Evolutionary conservation across 2,329 filamentous ascomycete genomes (phyloP), one percentile per base, ranked within the genome.

Genomic region (Fusarium sp.): DNA sequence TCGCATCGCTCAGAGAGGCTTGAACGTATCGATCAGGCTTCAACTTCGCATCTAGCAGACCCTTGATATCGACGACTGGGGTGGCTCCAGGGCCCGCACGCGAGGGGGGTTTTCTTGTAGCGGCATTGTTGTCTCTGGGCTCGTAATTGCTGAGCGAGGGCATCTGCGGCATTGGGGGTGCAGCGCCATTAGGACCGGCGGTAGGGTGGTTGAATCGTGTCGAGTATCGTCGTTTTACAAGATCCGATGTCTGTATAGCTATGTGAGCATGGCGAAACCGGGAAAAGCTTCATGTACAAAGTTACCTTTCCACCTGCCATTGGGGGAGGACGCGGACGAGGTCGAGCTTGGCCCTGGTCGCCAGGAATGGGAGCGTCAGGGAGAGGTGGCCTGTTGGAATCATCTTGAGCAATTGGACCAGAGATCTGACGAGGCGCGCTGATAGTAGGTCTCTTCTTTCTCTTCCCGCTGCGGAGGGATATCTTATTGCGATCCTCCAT

Each of bases 221-320:
- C 38, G 96, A 98, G 80, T 98, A 99, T 72, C 96, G 86, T 72
- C 94, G 88, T 82, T 98, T 98, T 60, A 99, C 94, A 53, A 98
- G 84, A 77, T 99, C 95, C 23, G 87, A 87, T 2, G 88, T 90
- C 87, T 89, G 77, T 6, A 40, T 23, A 49, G 24, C 72, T 68
- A 43, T 15, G 53, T 74, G 12, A 72, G 67, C 28, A 67, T 68
- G 42, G 34, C 17, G 14, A 48, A 17, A 48, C 45, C 60, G 34
- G 67, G 53, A 24, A 28, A 12, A 34, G 14, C 32, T 40, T 38
- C 23, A 10, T 34, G 36, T 10, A 64, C 57, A 40, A 42, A 57
- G 43, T 78, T 56, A 86, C 86, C 81, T 89, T 89, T 71, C 86
- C 86, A 50, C 86, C 83, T 42, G 81, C 80, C 58, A 80, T 76